Evolutionary conservation across 208 protist species (phyloP).

Genomic region (Trypanosoma cruzi): DNA sequence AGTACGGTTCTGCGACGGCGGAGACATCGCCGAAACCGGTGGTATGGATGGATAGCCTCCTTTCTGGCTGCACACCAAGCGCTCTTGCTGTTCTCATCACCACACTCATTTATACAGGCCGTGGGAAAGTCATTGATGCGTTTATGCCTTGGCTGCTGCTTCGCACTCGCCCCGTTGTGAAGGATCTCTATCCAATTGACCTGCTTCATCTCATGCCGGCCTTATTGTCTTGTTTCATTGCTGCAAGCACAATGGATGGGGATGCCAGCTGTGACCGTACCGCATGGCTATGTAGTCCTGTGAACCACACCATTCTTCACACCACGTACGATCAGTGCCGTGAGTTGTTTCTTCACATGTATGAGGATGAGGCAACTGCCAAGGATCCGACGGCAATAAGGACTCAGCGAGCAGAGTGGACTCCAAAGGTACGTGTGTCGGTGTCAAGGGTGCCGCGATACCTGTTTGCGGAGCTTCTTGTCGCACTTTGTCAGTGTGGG

Average conservation of each 20-base stretch:
- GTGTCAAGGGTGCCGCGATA: conserved; percentile 45
- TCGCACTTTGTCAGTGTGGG: conserved; percentile 39
- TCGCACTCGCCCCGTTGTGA: conserved; percentile 28
- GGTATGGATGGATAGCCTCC: conserved; percentile 31
- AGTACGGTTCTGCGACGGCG: neutral
- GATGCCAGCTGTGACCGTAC: neutral
- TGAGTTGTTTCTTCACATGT: conserved; percentile 69
- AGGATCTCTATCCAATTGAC: conserved; percentile 76
- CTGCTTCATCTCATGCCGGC: conserved; percentile 56
- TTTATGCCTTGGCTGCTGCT: conserved; percentile 69
- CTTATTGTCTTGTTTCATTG: conserved; percentile 38
- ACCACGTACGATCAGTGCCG: conserved; percentile 75
- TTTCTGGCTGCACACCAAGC: conserved; percentile 52
- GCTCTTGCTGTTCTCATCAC: conserved; percentile 52
- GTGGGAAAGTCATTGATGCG: conserved; percentile 15
- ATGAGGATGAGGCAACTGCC: conserved; percentile 27
- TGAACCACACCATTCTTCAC: conserved; percentile 40
- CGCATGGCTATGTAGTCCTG: conserved; percentile 6
- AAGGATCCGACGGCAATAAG: neutral
- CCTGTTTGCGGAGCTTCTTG: conserved; percentile 57
- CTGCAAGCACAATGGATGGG: neutral
- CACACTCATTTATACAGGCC: conserved; percentile 35
- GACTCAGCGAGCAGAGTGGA: conserved; percentile 41
- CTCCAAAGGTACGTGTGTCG: conserved; percentile 43
- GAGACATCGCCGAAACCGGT: conserved; percentile 1